phyloP scores from a whole-genome alignment of 179 eudicot species.

The Carnegiea gigantea region DNA sequence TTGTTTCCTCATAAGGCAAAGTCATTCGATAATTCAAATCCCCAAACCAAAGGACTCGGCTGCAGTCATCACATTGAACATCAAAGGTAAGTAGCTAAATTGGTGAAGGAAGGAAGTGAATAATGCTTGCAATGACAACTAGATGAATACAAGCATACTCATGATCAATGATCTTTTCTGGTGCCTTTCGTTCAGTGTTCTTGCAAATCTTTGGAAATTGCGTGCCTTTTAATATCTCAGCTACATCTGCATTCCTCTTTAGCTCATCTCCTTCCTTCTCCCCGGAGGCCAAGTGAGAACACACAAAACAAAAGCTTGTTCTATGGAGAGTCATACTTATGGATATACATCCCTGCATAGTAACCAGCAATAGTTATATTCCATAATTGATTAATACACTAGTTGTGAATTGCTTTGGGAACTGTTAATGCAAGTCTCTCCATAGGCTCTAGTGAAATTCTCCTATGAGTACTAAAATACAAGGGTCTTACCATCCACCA shows the following conservation, averaged over 20 bases:
- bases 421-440: too few relatives aligned
- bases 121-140: conserved; percentile 16
- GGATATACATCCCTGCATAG: conserved; percentile 79
- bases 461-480: too few relatives aligned
- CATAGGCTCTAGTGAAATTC: too few relatives aligned
- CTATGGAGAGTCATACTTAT: conserved; percentile 77
- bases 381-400: too few relatives aligned
- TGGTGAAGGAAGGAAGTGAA: neutral
- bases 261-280: conserved; percentile 90
- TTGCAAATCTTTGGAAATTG: conserved; percentile 74
- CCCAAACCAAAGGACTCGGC: conserved; percentile 83
- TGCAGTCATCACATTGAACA: conserved; percentile 26
- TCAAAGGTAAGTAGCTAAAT: neutral
- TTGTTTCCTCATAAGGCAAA: conserved; percentile 75
- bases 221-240: conserved; percentile 70
- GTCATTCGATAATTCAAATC: conserved; percentile 84
- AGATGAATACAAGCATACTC: conserved; percentile 61
- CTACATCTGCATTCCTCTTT: conserved; percentile 75
- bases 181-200: conserved; percentile 40
- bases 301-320: conserved; percentile 85
- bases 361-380: too few relatives aligned
- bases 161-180: conserved; percentile 72
- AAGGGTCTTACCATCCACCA: too few relatives aligned
- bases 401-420: too few relatives aligned
- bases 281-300: conserved; percentile 91